Percentiles rank a stretch among this genome's conserved stretches.
phyloP scores from a whole-genome alignment of 192 early-diverging fungal species.

The Phlyctochytrium bullatum region DNA sequence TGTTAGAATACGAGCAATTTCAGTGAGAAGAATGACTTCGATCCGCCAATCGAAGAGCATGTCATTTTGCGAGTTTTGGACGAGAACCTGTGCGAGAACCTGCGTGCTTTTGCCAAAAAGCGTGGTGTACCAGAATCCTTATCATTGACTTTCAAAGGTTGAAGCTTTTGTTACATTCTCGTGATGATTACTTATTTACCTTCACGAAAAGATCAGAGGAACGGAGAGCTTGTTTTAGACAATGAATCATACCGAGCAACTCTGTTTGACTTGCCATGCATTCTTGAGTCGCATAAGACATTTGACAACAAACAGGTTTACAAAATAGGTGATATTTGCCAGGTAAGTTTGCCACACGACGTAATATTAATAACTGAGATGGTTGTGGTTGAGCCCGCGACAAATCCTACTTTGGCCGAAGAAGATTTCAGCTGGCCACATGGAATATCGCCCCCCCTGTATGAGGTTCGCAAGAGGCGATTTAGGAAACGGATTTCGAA shows the following conservation, averaged over 20 bases:
- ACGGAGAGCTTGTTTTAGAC: conserved; percentile 59
- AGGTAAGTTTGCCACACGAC: conserved; percentile 44
- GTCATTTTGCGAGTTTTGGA: conserved; percentile 70
- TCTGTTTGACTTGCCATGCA: conserved; percentile 80
- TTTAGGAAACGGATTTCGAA: conserved; percentile 81
- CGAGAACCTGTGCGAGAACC: conserved; percentile 33
- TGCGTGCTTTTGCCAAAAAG: conserved; percentile 50
- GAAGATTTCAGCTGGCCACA: conserved; percentile 74
- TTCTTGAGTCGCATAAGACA: conserved; percentile 85
- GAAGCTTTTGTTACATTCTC: background rate
- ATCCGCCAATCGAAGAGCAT: conserved; percentile 79
- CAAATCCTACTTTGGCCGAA: conserved; percentile 9
- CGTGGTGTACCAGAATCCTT: conserved; percentile 52
- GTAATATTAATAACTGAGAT: conserved; percentile 32
- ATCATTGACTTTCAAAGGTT: conserved; percentile 34
- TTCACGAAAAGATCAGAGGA: conserved; percentile 34
- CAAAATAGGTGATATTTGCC: conserved; percentile 82
- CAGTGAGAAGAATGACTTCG: conserved; percentile 62
- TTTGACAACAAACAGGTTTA: conserved; percentile 82
- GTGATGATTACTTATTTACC: background rate
- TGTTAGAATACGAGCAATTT: background rate
- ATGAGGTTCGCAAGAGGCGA: conserved; percentile 70
- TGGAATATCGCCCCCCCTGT: conserved; percentile 75
- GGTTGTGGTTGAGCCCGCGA: conserved; percentile 47
- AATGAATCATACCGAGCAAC: conserved; percentile 55